phyloP scores from a whole-genome alignment of 495 filamentous ascomycete species.

The Physcia stellaris region DNA sequence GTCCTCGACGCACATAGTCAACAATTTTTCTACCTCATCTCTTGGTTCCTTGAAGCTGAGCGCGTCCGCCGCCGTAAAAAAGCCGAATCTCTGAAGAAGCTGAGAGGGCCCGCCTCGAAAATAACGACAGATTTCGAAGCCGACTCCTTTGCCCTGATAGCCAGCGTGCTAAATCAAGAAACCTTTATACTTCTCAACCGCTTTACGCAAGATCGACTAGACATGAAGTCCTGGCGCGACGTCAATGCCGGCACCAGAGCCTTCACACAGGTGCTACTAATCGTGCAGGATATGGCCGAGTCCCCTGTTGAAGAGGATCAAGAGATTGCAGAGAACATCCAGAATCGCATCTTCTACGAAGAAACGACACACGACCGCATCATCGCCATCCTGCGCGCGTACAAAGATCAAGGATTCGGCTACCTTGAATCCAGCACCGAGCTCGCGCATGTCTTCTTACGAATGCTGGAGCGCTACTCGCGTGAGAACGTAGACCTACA shows the following conservation, averaged over 20 bases:
- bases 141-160: constrained; percentile 73
- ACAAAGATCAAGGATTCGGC: constrained; percentile 86
- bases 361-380: constrained; percentile 84
- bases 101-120: constrained; percentile 27
- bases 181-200: constrained; percentile 80
- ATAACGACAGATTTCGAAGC: constrained; percentile 38
- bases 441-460: constrained; percentile 77
- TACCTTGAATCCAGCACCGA: constrained; percentile 91
- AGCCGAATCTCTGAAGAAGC: constrained; percentile 21
- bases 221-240: constrained; percentile 75
- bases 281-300: constrained; percentile 84
- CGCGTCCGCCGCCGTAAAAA: constrained; percentile 51
- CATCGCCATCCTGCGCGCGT: constrained; percentile 60
- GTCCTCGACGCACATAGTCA: constrained; percentile 55
- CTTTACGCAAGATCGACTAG: constrained; percentile 61
- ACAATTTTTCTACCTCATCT: constrained; percentile 85
- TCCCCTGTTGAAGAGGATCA: constrained; percentile 82
- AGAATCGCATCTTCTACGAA: constrained; percentile 95
- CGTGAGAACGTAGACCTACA: constrained; percentile 91
- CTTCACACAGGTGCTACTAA: constrained; percentile 66
- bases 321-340: constrained; percentile 96
- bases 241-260: constrained; percentile 82
- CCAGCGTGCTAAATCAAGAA: constrained; percentile 80
- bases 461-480: constrained; percentile 84
- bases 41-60: constrained; percentile 92